phyloP scores from a whole-genome alignment of 768 basidiomycete species.

The Boletus speciosus region DNA sequence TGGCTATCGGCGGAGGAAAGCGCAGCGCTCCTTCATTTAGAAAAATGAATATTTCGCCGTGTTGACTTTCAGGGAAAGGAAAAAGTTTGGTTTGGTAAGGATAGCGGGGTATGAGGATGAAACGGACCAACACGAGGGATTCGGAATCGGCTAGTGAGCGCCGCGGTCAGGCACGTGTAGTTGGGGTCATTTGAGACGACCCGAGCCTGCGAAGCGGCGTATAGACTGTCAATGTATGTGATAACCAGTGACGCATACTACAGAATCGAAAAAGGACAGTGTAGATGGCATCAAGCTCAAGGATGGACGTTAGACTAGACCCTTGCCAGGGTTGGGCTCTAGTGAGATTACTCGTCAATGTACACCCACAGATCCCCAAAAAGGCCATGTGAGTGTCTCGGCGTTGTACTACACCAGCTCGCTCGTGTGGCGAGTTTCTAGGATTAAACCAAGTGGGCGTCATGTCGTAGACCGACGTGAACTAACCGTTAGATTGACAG shows the following conservation, averaged over 20 bases:
- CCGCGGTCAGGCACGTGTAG: conserved; percentile 12
- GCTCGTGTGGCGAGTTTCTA: not conserved
- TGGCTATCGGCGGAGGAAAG: conserved; percentile 15
- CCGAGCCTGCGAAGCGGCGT: not conserved
- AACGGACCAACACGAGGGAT: conserved; percentile 7
- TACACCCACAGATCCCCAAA: conserved; percentile 1
- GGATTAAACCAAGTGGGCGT: not conserved
- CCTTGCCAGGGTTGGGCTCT: conserved; percentile 5
- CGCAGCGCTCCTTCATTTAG: conserved; percentile 1
- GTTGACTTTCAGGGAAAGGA: conserved; percentile 1
- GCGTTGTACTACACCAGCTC: not conserved
- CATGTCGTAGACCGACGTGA: not conserved
- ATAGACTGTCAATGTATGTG: not conserved
- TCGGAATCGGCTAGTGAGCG: not conserved
- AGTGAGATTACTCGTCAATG: not conserved
- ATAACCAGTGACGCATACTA: not conserved
- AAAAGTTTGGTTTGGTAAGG: not conserved
- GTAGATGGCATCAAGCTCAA: not conserved
- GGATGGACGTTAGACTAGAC: not conserved
- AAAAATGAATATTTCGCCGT: not conserved
- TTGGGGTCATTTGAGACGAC: conserved; percentile 6
- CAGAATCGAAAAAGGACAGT: not conserved
- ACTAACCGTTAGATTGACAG: not conserved
- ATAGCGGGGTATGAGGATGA: conserved; percentile 1
- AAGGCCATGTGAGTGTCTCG: not conserved